Conservation (phyloP, 768 basidiomycete genomes). For the Candolleomyces eurysporus region DNA sequence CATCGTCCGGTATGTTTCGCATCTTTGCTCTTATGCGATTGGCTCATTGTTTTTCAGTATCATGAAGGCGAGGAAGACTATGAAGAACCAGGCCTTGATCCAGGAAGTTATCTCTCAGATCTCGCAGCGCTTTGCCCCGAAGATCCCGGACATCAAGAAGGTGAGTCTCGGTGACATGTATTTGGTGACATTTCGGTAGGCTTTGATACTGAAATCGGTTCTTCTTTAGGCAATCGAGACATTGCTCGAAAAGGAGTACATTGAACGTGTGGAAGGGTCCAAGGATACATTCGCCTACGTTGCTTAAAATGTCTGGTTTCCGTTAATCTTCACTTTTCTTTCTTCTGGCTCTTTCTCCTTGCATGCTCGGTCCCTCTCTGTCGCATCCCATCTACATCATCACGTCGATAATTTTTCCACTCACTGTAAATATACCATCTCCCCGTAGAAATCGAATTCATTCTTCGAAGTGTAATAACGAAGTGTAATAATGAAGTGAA, state of each 20-base stretch:
- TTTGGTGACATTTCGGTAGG: neutral
- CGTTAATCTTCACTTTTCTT: neutral
- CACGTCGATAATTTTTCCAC: neutral
- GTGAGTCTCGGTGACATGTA: constrained; percentile 31
- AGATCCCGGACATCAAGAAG: constrained; percentile 97
- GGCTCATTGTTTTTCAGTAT: constrained; percentile 46
- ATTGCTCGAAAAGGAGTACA: constrained; percentile 95
- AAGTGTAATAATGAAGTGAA: no score
- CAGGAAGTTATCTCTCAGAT: constrained; percentile 91
- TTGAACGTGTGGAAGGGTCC: constrained; percentile 88
- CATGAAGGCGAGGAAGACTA: constrained; percentile 93
- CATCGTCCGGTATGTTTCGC: constrained; percentile 66
- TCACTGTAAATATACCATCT: constrained; percentile 1
- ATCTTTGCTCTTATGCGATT: neutral
- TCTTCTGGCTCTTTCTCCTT: neutral
- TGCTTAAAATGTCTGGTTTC: constrained; percentile 40
- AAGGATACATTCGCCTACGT: constrained; percentile 87
- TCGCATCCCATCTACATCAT: neutral
- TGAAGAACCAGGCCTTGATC: constrained; percentile 91
- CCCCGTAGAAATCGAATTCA: neutral
- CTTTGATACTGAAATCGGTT: neutral
- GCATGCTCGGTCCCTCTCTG: neutral
- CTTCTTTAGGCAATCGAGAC: constrained; percentile 79
- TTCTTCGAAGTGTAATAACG: no score
- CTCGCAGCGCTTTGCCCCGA: constrained; percentile 84